These are phyloP conservation scores for Chalciporus chontae DNA, from an alignment of 768 basidiomycete species.

Conservation along the genomic window DNA sequence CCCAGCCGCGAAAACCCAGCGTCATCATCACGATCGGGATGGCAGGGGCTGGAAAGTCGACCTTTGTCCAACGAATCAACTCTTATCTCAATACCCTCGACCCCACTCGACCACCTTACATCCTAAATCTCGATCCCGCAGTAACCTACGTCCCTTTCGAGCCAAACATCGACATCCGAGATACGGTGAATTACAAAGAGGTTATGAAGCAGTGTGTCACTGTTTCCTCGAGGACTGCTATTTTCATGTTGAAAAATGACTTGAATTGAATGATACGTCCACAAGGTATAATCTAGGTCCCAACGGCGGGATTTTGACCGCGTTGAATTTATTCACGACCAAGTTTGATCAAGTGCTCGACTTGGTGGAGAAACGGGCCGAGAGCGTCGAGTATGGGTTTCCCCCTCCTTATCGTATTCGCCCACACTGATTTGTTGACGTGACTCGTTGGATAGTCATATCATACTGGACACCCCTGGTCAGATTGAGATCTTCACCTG, in stretches of 20 bases:
- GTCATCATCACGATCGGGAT: conserved; percentile 92
- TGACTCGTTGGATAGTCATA: conserved; percentile 53
- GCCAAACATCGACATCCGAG: conserved; percentile 96
- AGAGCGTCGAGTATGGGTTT: conserved; percentile 74
- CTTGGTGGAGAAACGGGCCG: conserved; percentile 87
- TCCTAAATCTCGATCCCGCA: conserved; percentile 97
- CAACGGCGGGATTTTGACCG: conserved; percentile 96
- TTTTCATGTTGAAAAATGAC: conserved; percentile 15
- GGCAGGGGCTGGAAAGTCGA: conserved; percentile 97
- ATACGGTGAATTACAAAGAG: conserved; percentile 95
- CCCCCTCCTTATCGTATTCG: neutral
- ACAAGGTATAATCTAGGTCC: conserved; percentile 94
- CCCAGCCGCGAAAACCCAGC: conserved; percentile 51
- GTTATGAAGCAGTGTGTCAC: conserved; percentile 98
- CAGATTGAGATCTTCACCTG: conserved; percentile 99
- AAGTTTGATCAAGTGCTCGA: conserved; percentile 97
- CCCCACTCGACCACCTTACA: conserved; percentile 77
- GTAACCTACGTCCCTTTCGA: conserved; percentile 90
- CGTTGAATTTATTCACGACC: conserved; percentile 96
- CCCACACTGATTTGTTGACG: neutral
- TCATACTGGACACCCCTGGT: conserved; percentile 95
- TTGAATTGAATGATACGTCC: conserved; percentile 6
- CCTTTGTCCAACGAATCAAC: conserved; percentile 93
- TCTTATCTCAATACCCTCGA: conserved; percentile 77
- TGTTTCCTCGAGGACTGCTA: conserved; percentile 17